Conservation (phyloP, 306 rosid species). For the Vigna nakashimae region DNA sequence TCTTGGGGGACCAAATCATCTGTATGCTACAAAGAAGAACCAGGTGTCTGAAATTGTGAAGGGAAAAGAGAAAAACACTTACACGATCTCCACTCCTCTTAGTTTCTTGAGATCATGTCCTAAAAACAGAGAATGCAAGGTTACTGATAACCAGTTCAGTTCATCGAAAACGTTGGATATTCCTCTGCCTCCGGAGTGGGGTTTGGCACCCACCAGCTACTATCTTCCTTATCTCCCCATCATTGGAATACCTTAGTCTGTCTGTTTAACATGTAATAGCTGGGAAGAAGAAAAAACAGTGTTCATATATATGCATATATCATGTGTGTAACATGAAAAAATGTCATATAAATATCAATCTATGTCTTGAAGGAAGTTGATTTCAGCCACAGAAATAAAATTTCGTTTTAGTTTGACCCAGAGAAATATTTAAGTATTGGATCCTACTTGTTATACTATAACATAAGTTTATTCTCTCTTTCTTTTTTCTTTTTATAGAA, state of each 20-base stretch:
- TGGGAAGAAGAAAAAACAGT: background rate
- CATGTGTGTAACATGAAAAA: constrained; percentile 9
- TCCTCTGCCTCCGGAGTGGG: constrained; percentile 85
- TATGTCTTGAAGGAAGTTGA: background rate
- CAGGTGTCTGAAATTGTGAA: constrained; percentile 54
- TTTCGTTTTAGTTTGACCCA: background rate
- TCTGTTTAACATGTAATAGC: background rate
- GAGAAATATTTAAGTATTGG: too few relatives aligned
- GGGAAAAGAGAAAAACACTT: constrained; percentile 43
- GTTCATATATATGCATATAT: background rate
- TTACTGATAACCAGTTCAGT: constrained; percentile 19
- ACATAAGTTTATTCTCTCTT: too few relatives aligned
- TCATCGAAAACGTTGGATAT: constrained; percentile 73
- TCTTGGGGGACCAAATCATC: constrained; percentile 68
- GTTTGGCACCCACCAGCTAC: constrained; percentile 80
- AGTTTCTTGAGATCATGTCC: constrained; percentile 63
- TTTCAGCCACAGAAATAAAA: too few relatives aligned
- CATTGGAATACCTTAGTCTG: constrained; percentile 81
- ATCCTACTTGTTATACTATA: too few relatives aligned
- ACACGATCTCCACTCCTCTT: constrained; percentile 70
- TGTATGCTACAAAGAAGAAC: constrained; percentile 58
- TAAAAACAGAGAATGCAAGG: constrained; percentile 46
- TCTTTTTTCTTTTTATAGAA: too few relatives aligned
- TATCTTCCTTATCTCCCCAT: constrained; percentile 84
- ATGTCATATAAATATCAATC: constrained; percentile 17